Evolutionary conservation across 495 filamentous ascomycete genomes (phyloP).

Genomic region (Tuber magnatum): DNA sequence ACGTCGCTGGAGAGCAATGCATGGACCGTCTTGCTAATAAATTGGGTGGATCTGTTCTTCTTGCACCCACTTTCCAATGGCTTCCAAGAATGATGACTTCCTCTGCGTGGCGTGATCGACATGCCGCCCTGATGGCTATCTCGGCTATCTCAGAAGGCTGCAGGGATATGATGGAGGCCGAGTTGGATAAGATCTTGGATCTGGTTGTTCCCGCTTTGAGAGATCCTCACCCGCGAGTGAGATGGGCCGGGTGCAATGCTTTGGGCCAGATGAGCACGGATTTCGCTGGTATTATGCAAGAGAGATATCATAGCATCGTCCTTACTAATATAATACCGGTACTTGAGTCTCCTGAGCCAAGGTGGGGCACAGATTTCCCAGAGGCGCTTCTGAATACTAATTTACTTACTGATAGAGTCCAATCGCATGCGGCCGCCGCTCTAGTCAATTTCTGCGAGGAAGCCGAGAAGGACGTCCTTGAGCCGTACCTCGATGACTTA

Average conservation of each 20-base stretch:
- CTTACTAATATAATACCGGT: constrained; percentile 89
- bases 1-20: constrained; percentile 96
- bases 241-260: constrained; percentile 98
- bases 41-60: constrained; percentile 75
- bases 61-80: constrained; percentile 94
- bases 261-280: constrained; percentile 99
- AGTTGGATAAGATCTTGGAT: constrained; percentile 86
- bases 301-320: constrained; percentile 80
- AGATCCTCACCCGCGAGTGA: constrained; percentile 85
- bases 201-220: constrained; percentile 88
- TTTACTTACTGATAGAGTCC: constrained; percentile 52
- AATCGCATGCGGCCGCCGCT: constrained; percentile 93
- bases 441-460: constrained; percentile 99
- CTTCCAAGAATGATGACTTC: constrained; percentile 97
- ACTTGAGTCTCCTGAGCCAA: constrained; percentile 77
- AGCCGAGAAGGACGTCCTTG: constrained; percentile 82
- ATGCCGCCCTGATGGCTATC: constrained; percentile 97
- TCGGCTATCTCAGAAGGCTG: constrained; percentile 98
- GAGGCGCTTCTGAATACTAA: constrained; percentile 14
- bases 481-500: constrained; percentile 88
- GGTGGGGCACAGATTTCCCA: constrained; percentile 21
- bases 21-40: constrained; percentile 99
- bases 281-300: constrained; percentile 97
- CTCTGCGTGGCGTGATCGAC: constrained; percentile 86
- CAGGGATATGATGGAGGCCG: constrained; percentile 87